Percentiles rank a stretch among this genome's conserved stretches.
phyloP scores from a whole-genome alignment of 495 filamentous ascomycete species.

The Xylaria curta region DNA sequence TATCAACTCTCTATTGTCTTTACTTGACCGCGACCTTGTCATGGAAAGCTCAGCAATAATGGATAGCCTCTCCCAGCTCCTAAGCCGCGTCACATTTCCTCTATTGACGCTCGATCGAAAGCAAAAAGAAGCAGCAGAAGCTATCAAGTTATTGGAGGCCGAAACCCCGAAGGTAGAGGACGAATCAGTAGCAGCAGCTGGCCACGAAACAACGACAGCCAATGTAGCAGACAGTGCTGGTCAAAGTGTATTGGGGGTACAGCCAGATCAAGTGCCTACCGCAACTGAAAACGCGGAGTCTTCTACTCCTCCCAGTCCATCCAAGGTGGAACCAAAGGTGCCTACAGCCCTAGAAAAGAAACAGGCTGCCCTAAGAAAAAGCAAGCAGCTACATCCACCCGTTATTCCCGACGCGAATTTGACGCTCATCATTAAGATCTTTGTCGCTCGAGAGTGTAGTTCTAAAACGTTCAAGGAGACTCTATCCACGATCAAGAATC shows the following conservation, averaged over 20 bases:
- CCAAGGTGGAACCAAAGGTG: constrained; percentile 45
- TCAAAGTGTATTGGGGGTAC: constrained; percentile 29
- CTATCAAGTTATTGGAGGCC: constrained; percentile 61
- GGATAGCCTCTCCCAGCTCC: constrained; percentile 85
- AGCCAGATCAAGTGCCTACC: constrained; percentile 22
- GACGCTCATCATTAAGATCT: constrained; percentile 90
- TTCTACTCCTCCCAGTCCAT: constrained; percentile 33
- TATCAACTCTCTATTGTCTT: constrained; percentile 84
- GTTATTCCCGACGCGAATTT: constrained; percentile 89
- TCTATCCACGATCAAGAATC: constrained; percentile 94
- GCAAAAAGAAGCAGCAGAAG: constrained; percentile 72
- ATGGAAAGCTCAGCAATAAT: constrained; percentile 96
- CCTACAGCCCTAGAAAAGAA: constrained; percentile 60
- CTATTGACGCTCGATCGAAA: constrained; percentile 82
- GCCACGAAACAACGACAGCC: constrained; percentile 31
- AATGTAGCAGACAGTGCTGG: constrained; percentile 29
- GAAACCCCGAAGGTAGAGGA: constrained; percentile 43
- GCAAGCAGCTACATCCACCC: constrained; percentile 76
- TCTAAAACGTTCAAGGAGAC: constrained; percentile 97
- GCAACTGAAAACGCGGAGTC: constrained; percentile 34
- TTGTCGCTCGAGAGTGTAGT: constrained; percentile 93
- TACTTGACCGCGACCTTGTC: constrained; percentile 89
- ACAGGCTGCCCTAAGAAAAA: constrained; percentile 68
- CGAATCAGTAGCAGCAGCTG: constrained; percentile 21
- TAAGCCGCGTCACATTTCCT: constrained; percentile 88